Conservation (phyloP, 768 basidiomycete genomes). For the Xerocomellus chrysenteron region DNA sequence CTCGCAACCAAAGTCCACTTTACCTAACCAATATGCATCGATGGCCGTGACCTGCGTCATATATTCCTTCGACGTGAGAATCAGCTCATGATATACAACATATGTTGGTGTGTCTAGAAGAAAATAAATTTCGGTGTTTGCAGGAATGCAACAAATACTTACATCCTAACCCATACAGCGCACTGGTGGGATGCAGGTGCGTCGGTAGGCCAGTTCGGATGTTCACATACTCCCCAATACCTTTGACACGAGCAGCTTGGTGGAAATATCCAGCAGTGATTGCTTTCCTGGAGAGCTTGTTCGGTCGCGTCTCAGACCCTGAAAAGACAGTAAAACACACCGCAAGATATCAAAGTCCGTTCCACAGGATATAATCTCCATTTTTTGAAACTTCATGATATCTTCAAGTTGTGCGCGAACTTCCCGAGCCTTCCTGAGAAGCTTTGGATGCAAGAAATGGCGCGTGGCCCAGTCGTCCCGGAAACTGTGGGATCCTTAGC, state of each 20-base stretch:
- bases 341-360: conserved; percentile 92
- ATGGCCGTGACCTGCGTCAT: conserved; percentile 99
- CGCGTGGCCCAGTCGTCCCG: conserved; percentile 94
- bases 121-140: background rate
- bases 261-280: conserved; percentile 99
- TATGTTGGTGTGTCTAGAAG: conserved; percentile 87
- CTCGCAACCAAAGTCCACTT: conserved; percentile 17
- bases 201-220: conserved; percentile 93
- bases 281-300: conserved; percentile 65
- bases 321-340: conserved; percentile 36
- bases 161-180: conserved; percentile 95
- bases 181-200: conserved; percentile 95
- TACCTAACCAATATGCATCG: conserved; percentile 96
- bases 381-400: conserved; percentile 99
- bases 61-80: conserved; percentile 94
- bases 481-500: conserved; percentile 48
- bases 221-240: conserved; percentile 98
- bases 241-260: conserved; percentile 96
- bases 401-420: conserved; percentile 95
- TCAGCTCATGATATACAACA: conserved; percentile 95
- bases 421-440: conserved; percentile 92
- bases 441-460: conserved; percentile 96
- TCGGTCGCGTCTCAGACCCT: background rate
- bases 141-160: conserved; percentile 30
- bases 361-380: conserved; percentile 87